A percentile compares a stretch with the other conserved stretches of the same genome.
Evolutionary conservation across 1,284 basidiomycete genomes (phyloP).

Genomic region (Tilletia indica): DNA sequence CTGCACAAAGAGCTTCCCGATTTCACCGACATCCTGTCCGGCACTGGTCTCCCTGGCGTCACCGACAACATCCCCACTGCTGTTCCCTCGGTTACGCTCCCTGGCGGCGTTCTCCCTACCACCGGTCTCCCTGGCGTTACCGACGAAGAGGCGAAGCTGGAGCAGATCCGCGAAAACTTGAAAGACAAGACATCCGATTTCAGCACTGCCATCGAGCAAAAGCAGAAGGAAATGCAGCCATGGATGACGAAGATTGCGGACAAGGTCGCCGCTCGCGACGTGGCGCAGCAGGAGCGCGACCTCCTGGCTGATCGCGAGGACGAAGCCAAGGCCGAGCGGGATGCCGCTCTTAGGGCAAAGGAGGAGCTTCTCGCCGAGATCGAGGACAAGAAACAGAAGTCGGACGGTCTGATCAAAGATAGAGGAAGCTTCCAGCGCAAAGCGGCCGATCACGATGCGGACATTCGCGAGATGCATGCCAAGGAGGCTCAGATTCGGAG

Average conservation of each 20-base stretch:
- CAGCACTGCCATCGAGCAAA: conserved; percentile 84
- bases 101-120: too few species aligned
- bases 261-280: conserved; percentile 77
- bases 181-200: conserved; percentile 94
- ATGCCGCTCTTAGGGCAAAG: conserved; percentile 70
- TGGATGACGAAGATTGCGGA: conserved; percentile 87
- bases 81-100: too few species aligned
- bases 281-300: conserved; percentile 83
- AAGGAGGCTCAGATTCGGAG: conserved; percentile 59
- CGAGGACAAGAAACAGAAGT: conserved; percentile 59
- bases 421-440: conserved; percentile 62
- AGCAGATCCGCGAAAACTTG: conserved; percentile 80
- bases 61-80: too few species aligned
- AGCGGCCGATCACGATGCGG: conserved; percentile 58
- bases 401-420: conserved; percentile 63
- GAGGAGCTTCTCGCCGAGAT: conserved; percentile 69
- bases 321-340: conserved; percentile 65
- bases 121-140: too few species aligned
- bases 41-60: too few species aligned
- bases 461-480: conserved; percentile 54
- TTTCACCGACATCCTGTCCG: too few species aligned
- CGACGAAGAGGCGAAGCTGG: conserved; percentile 75
- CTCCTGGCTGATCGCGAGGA: conserved; percentile 74
- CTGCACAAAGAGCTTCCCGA: too few species aligned
- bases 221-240: conserved; percentile 91